Base-by-base conservation (phyloP, 495 filamentous ascomycete genomes). In the Jackrogersella minutella region DNA sequence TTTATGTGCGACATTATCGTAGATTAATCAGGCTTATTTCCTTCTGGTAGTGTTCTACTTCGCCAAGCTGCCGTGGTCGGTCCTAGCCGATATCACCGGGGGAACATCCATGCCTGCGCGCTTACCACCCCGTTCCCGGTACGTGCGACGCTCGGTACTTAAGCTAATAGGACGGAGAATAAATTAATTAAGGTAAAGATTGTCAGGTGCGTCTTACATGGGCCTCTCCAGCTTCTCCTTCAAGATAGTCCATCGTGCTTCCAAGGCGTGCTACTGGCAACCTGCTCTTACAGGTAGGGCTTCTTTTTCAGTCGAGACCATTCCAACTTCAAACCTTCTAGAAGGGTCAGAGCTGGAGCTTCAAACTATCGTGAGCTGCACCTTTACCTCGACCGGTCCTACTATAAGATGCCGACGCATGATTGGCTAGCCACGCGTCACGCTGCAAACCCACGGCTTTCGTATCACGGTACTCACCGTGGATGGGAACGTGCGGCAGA, bases 41-140 rank as follows among this genome's bases (percentile, higher is more conserved):
- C 50, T 64, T 40, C 37, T 64, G 24, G 50, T 69, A 60, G 28
- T 49, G 49, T 51, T 39, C 14, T 39, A 1, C 26, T 57, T 41
- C 41, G 66, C 66, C 66, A 69, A 69, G 66, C 41, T 60, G 54
- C 66, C 60, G 66, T 44, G 53, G 40, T 60, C 55, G 60, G 55
- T 51, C 66, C 55, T 64, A 14, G 54, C 55, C 50, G 66, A 52
- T 52, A 60, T 10, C 59, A 46, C 51, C 52, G 58, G 56, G 34
- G 34, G 47, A 39, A 10, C 33, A 56, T 36, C 17, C 33, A 56
- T 36, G 30, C 30, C 58, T 64, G 43, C 56, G 28, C 30, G 36
- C 54, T 56, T 33, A 56, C 49, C 66, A 59, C 60, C 53, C 55
- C 59, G 33, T 52, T 51, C 60, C 66, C 28, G 34, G 40, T 34